Base-by-base conservation (phyloP, 352 stramenopile species). In the Pythium aquatile region DNA sequence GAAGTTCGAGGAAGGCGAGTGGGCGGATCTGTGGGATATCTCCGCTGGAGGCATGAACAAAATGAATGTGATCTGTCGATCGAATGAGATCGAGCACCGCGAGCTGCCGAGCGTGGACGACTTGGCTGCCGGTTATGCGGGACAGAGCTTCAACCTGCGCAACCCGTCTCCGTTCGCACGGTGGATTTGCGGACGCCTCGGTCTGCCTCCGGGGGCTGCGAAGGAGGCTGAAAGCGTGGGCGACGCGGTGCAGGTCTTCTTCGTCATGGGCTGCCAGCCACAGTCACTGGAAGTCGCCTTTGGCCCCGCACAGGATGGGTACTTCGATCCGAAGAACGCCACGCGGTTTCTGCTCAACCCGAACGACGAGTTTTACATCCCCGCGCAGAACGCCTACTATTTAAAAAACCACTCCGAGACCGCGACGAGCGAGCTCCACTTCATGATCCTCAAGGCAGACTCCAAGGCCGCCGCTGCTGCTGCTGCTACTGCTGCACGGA, bases 341-440 rank as follows among this genome's bases (percentile, higher is more conserved):
- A 93, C 96, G 58, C 83, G 96, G 48, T 99, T 97, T 77, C 68
- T 98, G 39, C 74, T 99, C 3, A 92, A 81, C 30, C 85, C 90
- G 4, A 95, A 96, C 7, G 97, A 99, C 73, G 93, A 98, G 73
- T 99, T 99, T 71, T 97, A 98, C 69, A 90, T 99, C 48, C 97
- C 97, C 14, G 79, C 96, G 20, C 90, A 96, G 58, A 99, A 99
- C 69, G 90, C 94, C 24, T 99, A 99, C 72, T 90, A 93, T 69
- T 85, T 99, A 60, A 93, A 98, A 71, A 99, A 99, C 75, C 96
- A 99, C 76, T 98, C 91, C 14, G 77, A 77, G 55, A 88, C 73
- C 6, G 77, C 79, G 2, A 80, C 94, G 58, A 91, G 83, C 62
- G 79, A 97, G 49, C 74, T 99, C 61, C 97, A 93, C 59, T 99